Conservation (phyloP, 768 basidiomycete species). For the Lentinula aciculospora region DNA sequence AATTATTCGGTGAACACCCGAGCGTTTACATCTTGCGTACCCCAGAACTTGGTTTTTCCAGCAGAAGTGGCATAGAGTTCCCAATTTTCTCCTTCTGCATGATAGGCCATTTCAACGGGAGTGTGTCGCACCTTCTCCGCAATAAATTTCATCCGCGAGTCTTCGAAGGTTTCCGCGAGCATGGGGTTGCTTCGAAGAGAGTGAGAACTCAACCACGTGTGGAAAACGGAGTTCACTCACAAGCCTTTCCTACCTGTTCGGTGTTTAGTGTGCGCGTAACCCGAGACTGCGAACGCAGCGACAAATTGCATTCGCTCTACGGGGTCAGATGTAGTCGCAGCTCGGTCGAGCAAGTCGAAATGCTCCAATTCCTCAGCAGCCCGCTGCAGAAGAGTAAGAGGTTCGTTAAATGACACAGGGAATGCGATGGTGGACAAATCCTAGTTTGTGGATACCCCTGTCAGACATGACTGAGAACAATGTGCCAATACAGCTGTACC, state of each 20-base stretch:
- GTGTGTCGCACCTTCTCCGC: slow-evolving; percentile 87
- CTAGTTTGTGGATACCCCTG: slow-evolving; percentile 28
- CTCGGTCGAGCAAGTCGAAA: slow-evolving; percentile 59
- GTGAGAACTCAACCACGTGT: background rate
- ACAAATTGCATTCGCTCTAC: slow-evolving; percentile 68
- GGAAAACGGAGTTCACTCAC: slow-evolving; percentile 37
- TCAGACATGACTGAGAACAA: background rate
- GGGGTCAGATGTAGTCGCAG: slow-evolving; percentile 50
- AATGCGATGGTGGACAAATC: slow-evolving; percentile 79
- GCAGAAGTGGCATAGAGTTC: slow-evolving; percentile 68
- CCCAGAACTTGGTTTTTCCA: slow-evolving; percentile 89
- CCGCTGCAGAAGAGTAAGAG: slow-evolving; percentile 75
- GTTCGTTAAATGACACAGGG: slow-evolving; percentile 90
- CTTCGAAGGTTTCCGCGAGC: slow-evolving; percentile 87
- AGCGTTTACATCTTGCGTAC: slow-evolving; percentile 33
- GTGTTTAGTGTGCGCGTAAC: slow-evolving; percentile 76
- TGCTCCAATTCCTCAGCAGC: slow-evolving; percentile 85
- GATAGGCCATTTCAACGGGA: slow-evolving; percentile 80
- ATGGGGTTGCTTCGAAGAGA: slow-evolving; percentile 65
- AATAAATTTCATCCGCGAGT: slow-evolving; percentile 72
- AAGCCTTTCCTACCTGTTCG: slow-evolving; percentile 85
- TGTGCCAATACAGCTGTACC: slow-evolving; percentile 29
- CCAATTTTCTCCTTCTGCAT: slow-evolving; percentile 79
- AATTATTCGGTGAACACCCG: background rate
- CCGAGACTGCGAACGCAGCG: slow-evolving; percentile 81